Conservation (phyloP, 306 rosid genomes). For the Cyclanthera cordifolia region DNA sequence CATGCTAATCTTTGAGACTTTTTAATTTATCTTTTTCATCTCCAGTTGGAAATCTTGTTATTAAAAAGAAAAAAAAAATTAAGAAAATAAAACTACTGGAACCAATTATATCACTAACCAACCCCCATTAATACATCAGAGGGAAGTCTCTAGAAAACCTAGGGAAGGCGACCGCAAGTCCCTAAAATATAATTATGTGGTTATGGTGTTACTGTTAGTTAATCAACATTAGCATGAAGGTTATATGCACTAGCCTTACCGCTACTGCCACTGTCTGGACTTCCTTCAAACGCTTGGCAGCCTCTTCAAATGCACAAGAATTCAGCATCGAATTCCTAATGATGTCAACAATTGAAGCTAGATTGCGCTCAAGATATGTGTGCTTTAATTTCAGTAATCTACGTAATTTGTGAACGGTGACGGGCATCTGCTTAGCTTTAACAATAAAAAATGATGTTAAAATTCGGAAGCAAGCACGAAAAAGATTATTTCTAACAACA, state of each 20-base stretch:
- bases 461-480: not conserved
- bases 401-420: constrained; percentile 38
- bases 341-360: constrained; percentile 54
- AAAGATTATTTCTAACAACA: not conserved
- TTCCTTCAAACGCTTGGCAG: constrained; percentile 40
- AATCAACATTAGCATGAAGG: not conserved
- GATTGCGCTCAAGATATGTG: constrained; percentile 56
- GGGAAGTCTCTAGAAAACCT: not conserved
- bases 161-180: not conserved
- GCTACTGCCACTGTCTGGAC: constrained; percentile 15
- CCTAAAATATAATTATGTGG: not conserved
- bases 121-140: not conserved
- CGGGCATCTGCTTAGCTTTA: constrained; percentile 86
- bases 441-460: constrained; percentile 13
- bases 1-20: no score
- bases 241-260: constrained; percentile 30
- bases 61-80: not conserved
- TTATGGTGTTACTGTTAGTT: not conserved
- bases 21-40: no score
- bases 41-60: no score
- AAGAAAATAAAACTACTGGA: not conserved
- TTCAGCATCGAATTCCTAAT: constrained; percentile 49
- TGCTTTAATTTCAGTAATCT: constrained; percentile 58
- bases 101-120: no score
- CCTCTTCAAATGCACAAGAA: constrained; percentile 59